These are phyloP conservation scores for Aspergillus pseudoviridinutans DNA, from an alignment of 2,329 filamentous ascomycete species.

Conservation along the genomic window DNA sequence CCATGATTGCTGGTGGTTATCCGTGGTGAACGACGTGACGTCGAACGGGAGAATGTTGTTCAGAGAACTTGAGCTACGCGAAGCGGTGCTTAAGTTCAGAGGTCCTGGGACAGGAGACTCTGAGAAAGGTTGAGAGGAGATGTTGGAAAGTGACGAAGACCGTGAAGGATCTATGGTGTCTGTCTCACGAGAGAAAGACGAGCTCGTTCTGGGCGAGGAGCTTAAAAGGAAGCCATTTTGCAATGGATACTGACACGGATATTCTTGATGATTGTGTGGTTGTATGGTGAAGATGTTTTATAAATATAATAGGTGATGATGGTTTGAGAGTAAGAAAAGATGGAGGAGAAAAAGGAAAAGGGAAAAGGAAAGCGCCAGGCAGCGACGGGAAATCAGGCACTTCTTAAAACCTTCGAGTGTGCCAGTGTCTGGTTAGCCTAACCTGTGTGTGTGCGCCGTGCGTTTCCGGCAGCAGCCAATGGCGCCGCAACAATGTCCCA, in stretches of 20 bases:
- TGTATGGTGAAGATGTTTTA: conserved; percentile 17
- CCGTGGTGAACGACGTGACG: conserved; percentile 47
- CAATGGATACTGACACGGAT: conserved; percentile 19
- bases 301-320: background rate
- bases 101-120: conserved; percentile 42
- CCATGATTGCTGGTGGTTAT: conserved; percentile 47
- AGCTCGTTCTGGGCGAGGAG: conserved; percentile 22
- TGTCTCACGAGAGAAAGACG: conserved; percentile 37
- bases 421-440: background rate
- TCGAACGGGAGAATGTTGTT: conserved; percentile 38
- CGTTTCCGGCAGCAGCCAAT: conserved; percentile 22
- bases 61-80: conserved; percentile 42
- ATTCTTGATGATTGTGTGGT: conserved; percentile 6
- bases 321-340: conserved; percentile 8
- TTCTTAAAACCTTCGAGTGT: conserved; percentile 26
- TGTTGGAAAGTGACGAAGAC: conserved; percentile 22
- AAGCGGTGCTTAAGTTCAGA: conserved; percentile 44
- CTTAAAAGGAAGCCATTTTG: conserved; percentile 43
- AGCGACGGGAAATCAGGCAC: conserved; percentile 37
- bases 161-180: conserved; percentile 39
- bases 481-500: conserved; percentile 12
- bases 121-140: conserved; percentile 32
- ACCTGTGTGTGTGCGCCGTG: conserved; percentile 15
- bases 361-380: conserved; percentile 29
- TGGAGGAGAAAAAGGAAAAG: conserved; percentile 6